Percentiles rank a stretch among this genome's conserved stretches.
These are phyloP conservation scores for Lolium multiflorum DNA, from an alignment of 176 grass and related monocot genomes.

Conservation along the genomic window DNA sequence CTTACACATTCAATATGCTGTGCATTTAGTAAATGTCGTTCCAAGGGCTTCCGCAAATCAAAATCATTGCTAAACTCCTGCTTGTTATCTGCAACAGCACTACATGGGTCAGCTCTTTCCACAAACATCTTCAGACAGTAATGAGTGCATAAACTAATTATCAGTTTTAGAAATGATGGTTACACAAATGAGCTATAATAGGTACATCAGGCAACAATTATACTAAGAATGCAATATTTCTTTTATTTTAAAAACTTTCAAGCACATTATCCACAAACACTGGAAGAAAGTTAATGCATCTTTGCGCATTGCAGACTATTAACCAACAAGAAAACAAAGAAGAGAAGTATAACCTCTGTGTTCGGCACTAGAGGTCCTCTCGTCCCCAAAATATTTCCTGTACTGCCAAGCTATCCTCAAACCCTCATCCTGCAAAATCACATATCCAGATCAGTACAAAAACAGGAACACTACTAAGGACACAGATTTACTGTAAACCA, in stretches of 20 bases:
- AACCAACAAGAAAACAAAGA: slow-evolving; percentile 10
- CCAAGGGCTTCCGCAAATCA: slow-evolving; percentile 84
- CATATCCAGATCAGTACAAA: slow-evolving; percentile 25
- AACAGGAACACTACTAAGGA: background rate
- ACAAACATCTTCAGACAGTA: background rate
- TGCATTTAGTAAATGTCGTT: slow-evolving; percentile 69
- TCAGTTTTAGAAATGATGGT: background rate
- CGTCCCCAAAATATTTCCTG: slow-evolving; percentile 89
- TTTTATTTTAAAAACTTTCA: background rate
- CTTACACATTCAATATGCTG: slow-evolving; percentile 76
- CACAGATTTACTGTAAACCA: background rate
- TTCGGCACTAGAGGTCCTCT: slow-evolving; percentile 51
- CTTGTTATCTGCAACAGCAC: slow-evolving; percentile 64
- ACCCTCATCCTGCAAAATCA: slow-evolving; percentile 65
- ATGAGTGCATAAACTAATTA: background rate
- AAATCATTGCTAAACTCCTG: slow-evolving; percentile 92
- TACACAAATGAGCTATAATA: slow-evolving; percentile 1
- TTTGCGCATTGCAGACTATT: background rate
- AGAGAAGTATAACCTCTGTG: slow-evolving; percentile 48
- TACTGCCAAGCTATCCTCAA: slow-evolving; percentile 99
- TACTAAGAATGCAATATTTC: background rate
- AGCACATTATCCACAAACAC: background rate
- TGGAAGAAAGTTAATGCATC: background rate
- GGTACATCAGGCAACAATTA: background rate
- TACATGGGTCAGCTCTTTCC: background rate